Conservation (phyloP, 345 rosid genomes). For the Eucalyptus erythrocorys region DNA sequence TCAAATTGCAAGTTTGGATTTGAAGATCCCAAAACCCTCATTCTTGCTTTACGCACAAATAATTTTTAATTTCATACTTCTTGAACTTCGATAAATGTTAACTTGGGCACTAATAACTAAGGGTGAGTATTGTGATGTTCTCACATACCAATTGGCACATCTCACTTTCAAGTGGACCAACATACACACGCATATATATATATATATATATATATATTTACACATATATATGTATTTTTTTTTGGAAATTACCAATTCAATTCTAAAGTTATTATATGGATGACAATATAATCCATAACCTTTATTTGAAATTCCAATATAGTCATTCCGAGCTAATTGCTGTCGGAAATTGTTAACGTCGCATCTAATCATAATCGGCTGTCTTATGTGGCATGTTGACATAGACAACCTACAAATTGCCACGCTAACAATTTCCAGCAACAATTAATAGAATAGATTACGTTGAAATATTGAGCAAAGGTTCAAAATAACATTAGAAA, state of each 20-base stretch:
- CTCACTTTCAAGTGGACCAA: background rate
- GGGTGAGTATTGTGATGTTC: background rate
- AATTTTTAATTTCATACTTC: background rate
- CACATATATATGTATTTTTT: rapidly evolving
- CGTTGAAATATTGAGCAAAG: background rate
- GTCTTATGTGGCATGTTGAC: rapidly evolving
- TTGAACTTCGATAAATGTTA: background rate
- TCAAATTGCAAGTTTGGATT: background rate
- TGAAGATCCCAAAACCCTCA: background rate
- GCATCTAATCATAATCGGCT: rapidly evolving
- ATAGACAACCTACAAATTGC: background rate
- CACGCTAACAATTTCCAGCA: background rate
- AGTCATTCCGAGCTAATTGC: background rate
- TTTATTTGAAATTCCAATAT: background rate
- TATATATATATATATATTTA: rapidly evolving
- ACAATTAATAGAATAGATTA: rapidly evolving
- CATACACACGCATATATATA: rapidly evolving
- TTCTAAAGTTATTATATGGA: background rate
- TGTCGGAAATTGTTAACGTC: rapidly evolving
- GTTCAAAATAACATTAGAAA: background rate
- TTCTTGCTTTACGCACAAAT: background rate
- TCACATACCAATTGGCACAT: background rate
- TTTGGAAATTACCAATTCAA: background rate
- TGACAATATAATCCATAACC: background rate
- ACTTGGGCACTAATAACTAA: background rate